phyloP scores from a whole-genome alignment of 495 filamentous ascomycete genomes.

The Hypoxylon trugodes region DNA sequence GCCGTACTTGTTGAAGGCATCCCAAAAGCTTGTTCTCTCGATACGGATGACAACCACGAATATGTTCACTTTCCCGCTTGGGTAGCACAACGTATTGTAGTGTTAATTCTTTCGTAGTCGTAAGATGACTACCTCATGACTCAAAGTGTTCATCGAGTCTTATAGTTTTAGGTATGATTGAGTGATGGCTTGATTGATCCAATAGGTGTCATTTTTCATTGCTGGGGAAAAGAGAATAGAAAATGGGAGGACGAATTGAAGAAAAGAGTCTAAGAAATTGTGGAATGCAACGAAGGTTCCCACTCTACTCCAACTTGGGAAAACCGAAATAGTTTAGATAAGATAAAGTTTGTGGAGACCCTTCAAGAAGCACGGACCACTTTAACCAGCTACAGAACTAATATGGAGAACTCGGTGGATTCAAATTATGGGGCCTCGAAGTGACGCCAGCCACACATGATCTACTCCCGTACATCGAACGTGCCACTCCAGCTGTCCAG shows the following conservation, averaged over 20 bases:
- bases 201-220: background rate
- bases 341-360: constrained; percentile 11
- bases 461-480: constrained; percentile 20
- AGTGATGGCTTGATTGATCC: background rate
- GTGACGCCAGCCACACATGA: constrained; percentile 36
- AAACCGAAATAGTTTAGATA: constrained; percentile 1
- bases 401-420: background rate
- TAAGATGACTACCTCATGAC: background rate
- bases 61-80: background rate
- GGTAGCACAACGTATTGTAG: background rate
- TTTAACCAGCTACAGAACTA: background rate
- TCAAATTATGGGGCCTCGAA: background rate
- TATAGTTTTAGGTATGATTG: too few species aligned
- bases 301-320: background rate
- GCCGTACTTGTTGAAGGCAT: constrained; percentile 21
- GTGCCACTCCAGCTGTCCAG: too few species aligned
- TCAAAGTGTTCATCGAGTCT: background rate
- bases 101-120: background rate
- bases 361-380: constrained; percentile 1
- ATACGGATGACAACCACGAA: constrained; percentile 6
- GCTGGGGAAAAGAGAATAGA: background rate
- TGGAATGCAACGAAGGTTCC: too few species aligned
- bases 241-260: background rate
- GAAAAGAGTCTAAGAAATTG: background rate
- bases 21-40: constrained; percentile 15